Evolutionary conservation across 1,284 basidiomycete species (phyloP).

Genomic region (Austroboletus rostrupii): DNA sequence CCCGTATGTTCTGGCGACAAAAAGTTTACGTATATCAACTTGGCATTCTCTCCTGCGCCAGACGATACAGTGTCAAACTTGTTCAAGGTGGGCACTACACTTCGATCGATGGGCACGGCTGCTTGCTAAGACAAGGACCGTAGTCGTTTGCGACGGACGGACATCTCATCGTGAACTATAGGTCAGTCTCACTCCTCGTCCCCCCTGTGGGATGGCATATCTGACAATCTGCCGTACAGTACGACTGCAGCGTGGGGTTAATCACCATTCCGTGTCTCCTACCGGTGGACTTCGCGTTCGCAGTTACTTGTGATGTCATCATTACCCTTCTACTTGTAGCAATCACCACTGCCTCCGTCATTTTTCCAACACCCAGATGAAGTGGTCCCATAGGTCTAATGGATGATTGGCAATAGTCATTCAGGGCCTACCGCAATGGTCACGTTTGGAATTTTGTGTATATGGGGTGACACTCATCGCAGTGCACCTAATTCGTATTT

Average conservation of each 20-base stretch:
- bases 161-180: constrained; percentile 95
- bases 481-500: too few species aligned
- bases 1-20: constrained; percentile 29
- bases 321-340: too few species aligned
- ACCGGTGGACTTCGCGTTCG: too few species aligned
- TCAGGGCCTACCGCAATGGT: too few species aligned
- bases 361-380: too few species aligned
- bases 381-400: too few species aligned
- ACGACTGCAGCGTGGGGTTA: constrained; percentile 73
- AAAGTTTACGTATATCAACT: constrained; percentile 94
- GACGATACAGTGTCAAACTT: constrained; percentile 86
- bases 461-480: too few species aligned
- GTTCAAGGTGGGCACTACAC: constrained; percentile 56
- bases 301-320: too few species aligned
- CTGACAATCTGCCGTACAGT: constrained; percentile 33
- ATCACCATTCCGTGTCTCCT: constrained; percentile 9
- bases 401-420: too few species aligned
- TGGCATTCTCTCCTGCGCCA: constrained; percentile 88
- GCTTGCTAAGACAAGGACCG: constrained; percentile 4
- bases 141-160: constrained; percentile 91
- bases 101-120: not conserved
- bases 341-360: too few species aligned
- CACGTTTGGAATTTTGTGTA: too few species aligned
- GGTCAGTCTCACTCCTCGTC: constrained; percentile 48
- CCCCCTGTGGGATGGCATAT: not conserved